phyloP scores from a whole-genome alignment of 176 grass and related monocot species.

The Urochloa ruziziensis region DNA sequence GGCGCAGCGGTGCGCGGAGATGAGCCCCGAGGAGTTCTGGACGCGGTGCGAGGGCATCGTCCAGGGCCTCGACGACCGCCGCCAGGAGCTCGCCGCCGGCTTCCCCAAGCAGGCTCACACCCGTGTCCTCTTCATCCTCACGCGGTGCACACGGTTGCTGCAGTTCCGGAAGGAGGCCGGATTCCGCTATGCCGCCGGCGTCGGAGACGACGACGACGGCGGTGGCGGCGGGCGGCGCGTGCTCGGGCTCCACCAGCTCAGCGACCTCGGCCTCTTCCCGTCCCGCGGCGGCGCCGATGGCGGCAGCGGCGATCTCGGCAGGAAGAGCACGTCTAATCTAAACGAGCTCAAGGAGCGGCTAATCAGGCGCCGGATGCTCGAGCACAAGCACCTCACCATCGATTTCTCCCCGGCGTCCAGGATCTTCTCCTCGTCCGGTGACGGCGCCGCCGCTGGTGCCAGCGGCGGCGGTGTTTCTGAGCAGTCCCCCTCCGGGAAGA shows the following conservation, averaged over 20 bases:
- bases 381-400: slow-evolving; percentile 62
- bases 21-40: slow-evolving; percentile 84
- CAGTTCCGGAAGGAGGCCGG: slow-evolving; percentile 80
- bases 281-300: slow-evolving; percentile 13
- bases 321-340: slow-evolving; percentile 57
- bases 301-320: slow-evolving; percentile 39
- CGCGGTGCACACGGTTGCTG: slow-evolving; percentile 83
- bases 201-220: background rate
- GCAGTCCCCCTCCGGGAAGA: slow-evolving; percentile 38
- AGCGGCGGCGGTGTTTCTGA: background rate
- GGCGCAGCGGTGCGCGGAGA: slow-evolving; percentile 75
- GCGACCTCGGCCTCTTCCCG: slow-evolving; percentile 77
- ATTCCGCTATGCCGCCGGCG: background rate
- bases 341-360: slow-evolving; percentile 85
- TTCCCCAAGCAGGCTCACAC: slow-evolving; percentile 73
- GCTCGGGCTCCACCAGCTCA: slow-evolving; percentile 75
- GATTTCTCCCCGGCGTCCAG: slow-evolving; percentile 55
- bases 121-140: slow-evolving; percentile 87
- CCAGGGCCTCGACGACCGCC: slow-evolving; percentile 72
- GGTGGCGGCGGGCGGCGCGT: slow-evolving; percentile 38
- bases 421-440: background rate
- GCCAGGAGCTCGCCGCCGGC: slow-evolving; percentile 72
- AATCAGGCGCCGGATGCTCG: slow-evolving; percentile 63
- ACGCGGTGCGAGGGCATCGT: slow-evolving; percentile 72
- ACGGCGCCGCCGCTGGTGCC: background rate